A percentile compares a stretch with the other conserved stretches of the same genome.
Evolutionary conservation across 2,329 filamentous ascomycete genomes (phyloP).

Genomic region (Cryoendolithus antarcticus): DNA sequence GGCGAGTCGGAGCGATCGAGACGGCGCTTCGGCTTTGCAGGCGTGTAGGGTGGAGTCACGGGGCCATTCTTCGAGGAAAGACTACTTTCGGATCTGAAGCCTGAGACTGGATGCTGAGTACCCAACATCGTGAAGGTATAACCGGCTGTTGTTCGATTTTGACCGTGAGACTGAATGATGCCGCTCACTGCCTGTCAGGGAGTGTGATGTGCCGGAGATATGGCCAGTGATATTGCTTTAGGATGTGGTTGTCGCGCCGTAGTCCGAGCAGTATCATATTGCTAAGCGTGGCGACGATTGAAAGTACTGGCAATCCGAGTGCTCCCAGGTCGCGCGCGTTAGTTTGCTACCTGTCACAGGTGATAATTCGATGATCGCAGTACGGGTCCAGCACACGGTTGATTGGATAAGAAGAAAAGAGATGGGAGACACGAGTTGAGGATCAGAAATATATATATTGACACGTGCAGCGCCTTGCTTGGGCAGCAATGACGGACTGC

Average conservation of each 20-base stretch:
- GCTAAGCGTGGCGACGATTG: not conserved
- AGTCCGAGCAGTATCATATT: conserved; percentile 19
- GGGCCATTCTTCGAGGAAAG: conserved; percentile 11
- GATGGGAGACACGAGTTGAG: too few species aligned
- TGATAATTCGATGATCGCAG: too few species aligned
- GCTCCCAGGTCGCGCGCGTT: too few species aligned
- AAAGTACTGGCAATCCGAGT: too few species aligned
- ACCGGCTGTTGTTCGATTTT: too few species aligned
- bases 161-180: not conserved
- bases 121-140: conserved; percentile 2
- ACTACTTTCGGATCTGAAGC: conserved; percentile 13
- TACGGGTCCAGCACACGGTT: too few species aligned
- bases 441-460: too few species aligned
- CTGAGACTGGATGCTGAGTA: conserved; percentile 12
- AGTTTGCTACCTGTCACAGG: too few species aligned
- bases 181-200: conserved; percentile 14
- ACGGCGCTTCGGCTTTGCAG: conserved; percentile 9
- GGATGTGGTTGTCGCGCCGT: conserved; percentile 15
- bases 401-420: too few species aligned
- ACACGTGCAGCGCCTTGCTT: too few species aligned
- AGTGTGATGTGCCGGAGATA: conserved; percentile 7
- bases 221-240: conserved; percentile 20
- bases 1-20: conserved; percentile 18
- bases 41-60: conserved; percentile 19
- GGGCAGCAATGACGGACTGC: too few species aligned